Base-by-base conservation (phyloP, 148 eudicot species). In the Oxyria digyna region DNA sequence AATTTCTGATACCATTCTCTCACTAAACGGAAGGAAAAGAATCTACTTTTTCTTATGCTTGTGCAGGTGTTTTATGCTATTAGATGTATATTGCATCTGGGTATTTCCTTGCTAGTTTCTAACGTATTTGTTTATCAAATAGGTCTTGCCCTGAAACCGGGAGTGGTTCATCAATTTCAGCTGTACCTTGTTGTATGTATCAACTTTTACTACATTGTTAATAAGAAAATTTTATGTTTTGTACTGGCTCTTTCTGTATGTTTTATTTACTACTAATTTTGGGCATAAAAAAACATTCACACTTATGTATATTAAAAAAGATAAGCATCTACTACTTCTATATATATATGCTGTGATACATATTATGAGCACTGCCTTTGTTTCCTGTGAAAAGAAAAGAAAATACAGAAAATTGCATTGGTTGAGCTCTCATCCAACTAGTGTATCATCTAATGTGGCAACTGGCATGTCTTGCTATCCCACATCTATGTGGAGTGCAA, bases 141-240 rank as follows among this genome's bases (percentile, higher is more conserved):
- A 94, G 99, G 99, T 73, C 80, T 94, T 75, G 96, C 91, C 66
- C 65, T 91, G 75, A 94, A 94, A 84, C 99, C 97, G 33, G 86
- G 91, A 48, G 97, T 87, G 62, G 76, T 94, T 46, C 78, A 82
- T 72, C 92, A 79, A 73, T 84, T 88, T 77, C 99, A 94, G 64
- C 78, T 85, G 42, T 77, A 70, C 68, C 65, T 84, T 46, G 74
- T 81, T 69, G 97, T 91, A 91, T 69, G 83, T 80, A 41, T 68
- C 52, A 29, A 12, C 65, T 59, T 54, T 31, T 27, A 17, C 8
- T 66, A 11, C 9, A 4, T 4, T 62, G 37, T 4, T 62, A 33
- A 31, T 62, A 4, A 7, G 27, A 55, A 7, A 12, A 17, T 14
- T 29, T 13, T 11, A 29, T 20, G 0, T 50, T 50, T 21, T 21